Evolutionary conservation across 2,329 filamentous ascomycete genomes (phyloP), one percentile per base, ranked within the genome.

Genomic region (Ophioceras dolichostomum): DNA sequence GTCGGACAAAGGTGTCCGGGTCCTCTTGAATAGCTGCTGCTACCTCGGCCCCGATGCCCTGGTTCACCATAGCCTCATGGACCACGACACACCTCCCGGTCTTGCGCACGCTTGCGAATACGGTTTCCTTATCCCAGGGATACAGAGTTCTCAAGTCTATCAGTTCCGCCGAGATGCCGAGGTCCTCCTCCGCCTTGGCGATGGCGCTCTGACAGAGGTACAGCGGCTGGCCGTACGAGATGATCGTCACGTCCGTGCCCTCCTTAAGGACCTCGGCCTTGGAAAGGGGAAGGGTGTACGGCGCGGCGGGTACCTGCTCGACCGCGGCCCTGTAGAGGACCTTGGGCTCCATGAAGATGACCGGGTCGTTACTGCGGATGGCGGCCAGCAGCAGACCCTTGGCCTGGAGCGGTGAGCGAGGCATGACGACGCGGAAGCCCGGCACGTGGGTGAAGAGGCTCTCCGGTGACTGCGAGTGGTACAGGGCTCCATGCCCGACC

Each of bases 281-380:
- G 48, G 79, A 85, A 10, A 95, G 67, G 0, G 87, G 86, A 12
- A 95, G 69, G n/a, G 78, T 76, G 55, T 91, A 95, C 3, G 83
- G 65, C 17, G 76, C 80, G 1, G 78, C 73, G 1, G 88, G 88
- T 1, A 95, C 88, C 56, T 94, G 84, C 58, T 95, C 88, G 20
- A 94, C 84, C 0, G 88, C 84, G 0, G 88, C 87, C 16, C 88
- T 79, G 57, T 95, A 95, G 10, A 95, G 65, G 33, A 91, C 83
- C 62, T 95, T 95, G 32, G 88, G 88, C 56, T 95, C 88, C 79
- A 95, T 79, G 59, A 95, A 94, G 37, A 95, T 67, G 43, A 89
- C 85, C 0, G 88, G 88, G 55, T 95, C 88, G 43, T 86, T 84
- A 70, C 76, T 62, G 64, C 75, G 76, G 37, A 94, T 86, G 1